These are phyloP conservation scores for Saccharomyces hybrid DNA, from an alignment of 1,139 yeast species.

Conservation along the genomic window DNA sequence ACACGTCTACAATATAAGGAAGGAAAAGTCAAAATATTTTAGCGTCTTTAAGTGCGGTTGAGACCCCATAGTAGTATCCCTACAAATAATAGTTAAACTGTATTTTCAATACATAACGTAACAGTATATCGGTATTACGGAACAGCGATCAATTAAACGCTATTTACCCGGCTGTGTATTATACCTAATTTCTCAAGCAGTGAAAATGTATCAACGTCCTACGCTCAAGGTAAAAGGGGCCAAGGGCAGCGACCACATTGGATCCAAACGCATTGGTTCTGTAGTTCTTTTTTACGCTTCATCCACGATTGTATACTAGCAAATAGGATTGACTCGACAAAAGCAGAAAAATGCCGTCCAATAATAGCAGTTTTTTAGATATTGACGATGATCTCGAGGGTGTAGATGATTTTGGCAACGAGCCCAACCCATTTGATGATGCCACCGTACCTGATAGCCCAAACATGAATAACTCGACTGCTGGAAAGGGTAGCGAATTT, in stretches of 20 bases:
- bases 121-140: background rate
- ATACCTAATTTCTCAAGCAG: background rate
- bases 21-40: background rate
- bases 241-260: background rate
- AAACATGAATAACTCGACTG: background rate
- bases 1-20: background rate
- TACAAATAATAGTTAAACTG: background rate
- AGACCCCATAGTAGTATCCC: background rate
- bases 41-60: background rate
- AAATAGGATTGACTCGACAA: background rate
- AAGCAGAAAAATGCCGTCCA: background rate
- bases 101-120: background rate
- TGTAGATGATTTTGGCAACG: conserved; percentile 16
- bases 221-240: background rate
- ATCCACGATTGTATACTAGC: background rate
- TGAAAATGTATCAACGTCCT: background rate
- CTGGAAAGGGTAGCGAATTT: background rate
- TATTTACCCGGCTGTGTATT: background rate
- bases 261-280: background rate
- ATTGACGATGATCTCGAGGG: conserved; percentile 18
- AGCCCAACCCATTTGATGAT: conserved; percentile 17
- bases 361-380: background rate
- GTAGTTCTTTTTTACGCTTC: background rate
- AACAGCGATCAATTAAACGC: background rate
- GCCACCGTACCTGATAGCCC: conserved; percentile 2